These are phyloP conservation scores for Cyclospora cayetanensis DNA, from an alignment of 169 alveolate genomes.

Conservation along the genomic window DNA sequence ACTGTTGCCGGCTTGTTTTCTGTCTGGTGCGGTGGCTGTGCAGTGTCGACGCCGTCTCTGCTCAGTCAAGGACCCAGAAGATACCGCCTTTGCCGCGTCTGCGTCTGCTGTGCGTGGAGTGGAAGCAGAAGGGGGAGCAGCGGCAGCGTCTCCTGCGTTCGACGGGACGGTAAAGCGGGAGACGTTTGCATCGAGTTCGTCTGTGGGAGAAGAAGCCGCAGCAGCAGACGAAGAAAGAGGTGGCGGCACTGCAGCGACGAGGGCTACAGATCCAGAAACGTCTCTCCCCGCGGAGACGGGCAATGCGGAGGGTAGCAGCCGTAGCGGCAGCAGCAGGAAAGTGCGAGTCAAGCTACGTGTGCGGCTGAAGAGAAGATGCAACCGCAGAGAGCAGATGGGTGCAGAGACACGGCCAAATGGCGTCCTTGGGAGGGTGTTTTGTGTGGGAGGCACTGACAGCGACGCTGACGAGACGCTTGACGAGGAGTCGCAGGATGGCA, in stretches of 20 bases:
- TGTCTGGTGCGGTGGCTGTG: not conserved
- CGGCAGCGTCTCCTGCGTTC: not conserved
- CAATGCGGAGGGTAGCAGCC: not conserved
- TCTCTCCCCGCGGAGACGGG: not conserved
- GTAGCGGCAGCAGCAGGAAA: slow-evolving; percentile 10
- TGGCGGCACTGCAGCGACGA: no score
- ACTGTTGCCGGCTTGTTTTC: no score
- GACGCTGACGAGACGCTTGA: slow-evolving; percentile 4
- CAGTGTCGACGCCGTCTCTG: slow-evolving; percentile 12
- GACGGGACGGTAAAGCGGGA: slow-evolving; percentile 37
- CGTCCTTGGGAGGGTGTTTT: slow-evolving; percentile 9
- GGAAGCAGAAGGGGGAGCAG: not conserved
- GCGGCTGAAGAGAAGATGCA: not conserved
- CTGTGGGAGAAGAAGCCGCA: not conserved
- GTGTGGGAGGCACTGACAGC: not conserved
- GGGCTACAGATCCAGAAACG: no score
- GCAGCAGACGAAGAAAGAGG: no score
- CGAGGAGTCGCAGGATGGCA: not conserved
- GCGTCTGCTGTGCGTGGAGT: not conserved
- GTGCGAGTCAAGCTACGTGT: not conserved
- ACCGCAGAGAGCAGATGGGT: not conserved
- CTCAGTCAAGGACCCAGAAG: no score
- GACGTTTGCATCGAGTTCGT: not conserved
- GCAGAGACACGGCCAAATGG: slow-evolving; percentile 1
- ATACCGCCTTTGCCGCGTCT: not conserved